These are phyloP conservation scores for Myxozyma lipomycoides DNA, from an alignment of 805 yeast species.

Conservation along the genomic window DNA sequence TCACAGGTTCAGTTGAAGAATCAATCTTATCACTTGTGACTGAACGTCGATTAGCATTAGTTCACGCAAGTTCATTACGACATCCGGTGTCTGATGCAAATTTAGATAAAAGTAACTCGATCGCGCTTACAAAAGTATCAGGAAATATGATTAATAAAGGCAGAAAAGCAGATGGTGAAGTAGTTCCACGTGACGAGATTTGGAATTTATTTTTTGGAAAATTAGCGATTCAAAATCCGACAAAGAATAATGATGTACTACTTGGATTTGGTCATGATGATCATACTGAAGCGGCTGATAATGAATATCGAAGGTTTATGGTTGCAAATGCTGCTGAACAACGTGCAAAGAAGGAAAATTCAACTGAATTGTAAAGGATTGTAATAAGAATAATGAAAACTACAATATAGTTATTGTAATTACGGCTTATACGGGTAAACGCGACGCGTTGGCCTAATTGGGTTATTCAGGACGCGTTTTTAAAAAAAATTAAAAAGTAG, in stretches of 20 bases:
- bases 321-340: constrained; percentile 19
- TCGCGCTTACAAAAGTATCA: constrained; percentile 52
- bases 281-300: constrained; percentile 1
- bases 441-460: too few relatives aligned
- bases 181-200: constrained; percentile 54
- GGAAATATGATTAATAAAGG: constrained; percentile 46
- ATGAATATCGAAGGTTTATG: constrained; percentile 13
- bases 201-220: constrained; percentile 57
- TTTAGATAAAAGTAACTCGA: constrained; percentile 48
- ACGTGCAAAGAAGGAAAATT: constrained; percentile 4
- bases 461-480: too few relatives aligned
- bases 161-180: constrained; percentile 52
- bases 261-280: constrained; percentile 4
- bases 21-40: constrained; percentile 70
- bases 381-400: too few relatives aligned
- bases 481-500: too few relatives aligned
- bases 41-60: constrained; percentile 47
- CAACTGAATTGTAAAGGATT: background rate
- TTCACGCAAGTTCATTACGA: constrained; percentile 22
- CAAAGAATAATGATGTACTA: constrained; percentile 5
- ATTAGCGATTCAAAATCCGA: constrained; percentile 7
- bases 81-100: constrained; percentile 30
- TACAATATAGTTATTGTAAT: too few relatives aligned
- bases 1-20: constrained; percentile 83
- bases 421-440: too few relatives aligned